These are phyloP conservation scores for Teunomyces panamensis DNA, from an alignment of 805 yeast genomes.

Conservation along the genomic window DNA sequence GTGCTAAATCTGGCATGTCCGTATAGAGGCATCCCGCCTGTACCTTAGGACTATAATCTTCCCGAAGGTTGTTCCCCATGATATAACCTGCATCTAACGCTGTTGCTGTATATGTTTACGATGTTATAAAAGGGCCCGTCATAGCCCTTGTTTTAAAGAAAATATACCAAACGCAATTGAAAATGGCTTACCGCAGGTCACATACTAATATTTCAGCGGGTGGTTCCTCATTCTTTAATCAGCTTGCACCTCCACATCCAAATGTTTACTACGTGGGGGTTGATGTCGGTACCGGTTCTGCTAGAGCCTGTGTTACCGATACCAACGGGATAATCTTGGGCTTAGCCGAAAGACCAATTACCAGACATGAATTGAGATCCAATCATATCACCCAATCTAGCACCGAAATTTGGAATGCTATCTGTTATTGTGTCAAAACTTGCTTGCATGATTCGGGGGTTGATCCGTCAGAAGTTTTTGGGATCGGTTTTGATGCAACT, in stretches of 20 bases:
- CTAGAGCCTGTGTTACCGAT: conserved; percentile 90
- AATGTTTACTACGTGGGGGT: conserved; percentile 70
- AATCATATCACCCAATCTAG: conserved; percentile 82
- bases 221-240: conserved; percentile 36
- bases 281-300: conserved; percentile 97
- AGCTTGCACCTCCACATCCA: conserved; percentile 37
- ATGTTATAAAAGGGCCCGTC: background rate
- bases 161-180: conserved; percentile 6
- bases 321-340: conserved; percentile 77
- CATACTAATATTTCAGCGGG: conserved; percentile 41
- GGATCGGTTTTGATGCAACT: conserved; percentile 96
- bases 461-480: conserved; percentile 64
- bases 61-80: background rate
- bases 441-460: conserved; percentile 74
- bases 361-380: conserved; percentile 71
- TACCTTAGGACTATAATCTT: background rate
- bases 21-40: background rate
- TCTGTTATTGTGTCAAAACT: conserved; percentile 75
- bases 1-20: background rate
- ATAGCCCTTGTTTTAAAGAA: background rate
- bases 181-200: conserved; percentile 34
- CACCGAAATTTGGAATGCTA: conserved; percentile 86
- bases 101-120: conserved; percentile 5
- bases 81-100: background rate
- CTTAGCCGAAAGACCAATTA: conserved; percentile 73